Base-by-base conservation (phyloP, 345 rosid species). In the Rhodamnia rubescens region DNA sequence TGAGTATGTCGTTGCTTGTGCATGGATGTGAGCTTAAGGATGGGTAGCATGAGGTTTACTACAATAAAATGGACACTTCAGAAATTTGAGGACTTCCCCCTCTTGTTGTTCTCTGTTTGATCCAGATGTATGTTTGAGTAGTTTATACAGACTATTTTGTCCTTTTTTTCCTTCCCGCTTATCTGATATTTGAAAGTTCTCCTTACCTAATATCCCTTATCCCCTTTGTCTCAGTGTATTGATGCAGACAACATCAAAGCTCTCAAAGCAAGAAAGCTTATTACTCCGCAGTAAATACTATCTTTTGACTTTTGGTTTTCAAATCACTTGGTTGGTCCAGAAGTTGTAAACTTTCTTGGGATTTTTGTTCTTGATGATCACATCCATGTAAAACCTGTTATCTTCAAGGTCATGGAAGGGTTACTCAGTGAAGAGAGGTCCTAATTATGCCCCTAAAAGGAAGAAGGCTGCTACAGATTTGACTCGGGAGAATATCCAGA, bases 401-500 rank as follows among this genome's bases (percentile, higher is more conserved):
- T 86, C 74, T 59, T 88, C 18, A 86, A 95, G 99, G 91, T 88
- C 88, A 21, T 95, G 99, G 98, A 94, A 92, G 85, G 98, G 98
- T 74, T 97, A 95, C 89, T 92, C 92, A 9, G 91, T 94, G 83
- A 92, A 85, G 86, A 94, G 91, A 89, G 99, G 99, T 85, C 94
- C 98, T 53, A 93, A 88, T 57, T 97, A 94, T 90, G 96, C 98
- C 81, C 98, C 96, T 4, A 87, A 88, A 89, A 92, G 98, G 87
- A 94, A 91, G 95, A 92, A 87, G 87, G 91, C 88, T 51, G 94
- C 96, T 12, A 94, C 99, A 51, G 98, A 97, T 89, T 90, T 97
- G 91, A 97, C 99, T 89, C 91, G 96, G 84, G 98, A 95, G 88
- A 93, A 95, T 94, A 85, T 96, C 29, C 98, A 93, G 87, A 94